phyloP scores from a whole-genome alignment of 2,329 filamentous ascomycete species.

The Harringtonia lauricola region DNA sequence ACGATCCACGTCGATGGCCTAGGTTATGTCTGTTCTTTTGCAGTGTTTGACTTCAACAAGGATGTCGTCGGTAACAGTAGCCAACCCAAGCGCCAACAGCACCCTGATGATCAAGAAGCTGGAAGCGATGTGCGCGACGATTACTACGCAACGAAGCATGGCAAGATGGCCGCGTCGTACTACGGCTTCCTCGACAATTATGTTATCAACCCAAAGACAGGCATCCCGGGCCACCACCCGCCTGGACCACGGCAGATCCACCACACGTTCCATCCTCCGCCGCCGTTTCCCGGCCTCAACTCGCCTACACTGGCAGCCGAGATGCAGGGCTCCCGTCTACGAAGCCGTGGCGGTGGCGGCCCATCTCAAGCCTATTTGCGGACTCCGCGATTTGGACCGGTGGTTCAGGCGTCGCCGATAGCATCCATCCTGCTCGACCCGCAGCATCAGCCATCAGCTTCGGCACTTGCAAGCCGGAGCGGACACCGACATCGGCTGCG shows the following conservation, averaged over 20 bases:
- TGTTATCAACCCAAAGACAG: conserved; percentile 59
- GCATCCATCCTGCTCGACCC: conserved; percentile 65
- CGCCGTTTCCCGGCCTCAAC: conserved; percentile 60
- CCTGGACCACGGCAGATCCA: conserved; percentile 48
- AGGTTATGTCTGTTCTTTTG: conserved; percentile 93
- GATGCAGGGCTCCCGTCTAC: conserved; percentile 39
- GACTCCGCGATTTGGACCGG: conserved; percentile 32
- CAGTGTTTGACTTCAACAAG: conserved; percentile 93
- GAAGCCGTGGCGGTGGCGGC: conserved; percentile 26
- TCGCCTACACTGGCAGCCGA: conserved; percentile 48
- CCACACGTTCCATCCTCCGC: conserved; percentile 68
- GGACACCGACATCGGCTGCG: conserved; percentile 32
- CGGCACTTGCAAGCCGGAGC: conserved; percentile 32
- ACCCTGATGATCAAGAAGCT: conserved; percentile 19
- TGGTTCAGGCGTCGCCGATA: conserved; percentile 48
- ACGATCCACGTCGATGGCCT: conserved; percentile 94
- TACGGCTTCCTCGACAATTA: conserved; percentile 95
- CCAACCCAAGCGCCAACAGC: conserved; percentile 19
- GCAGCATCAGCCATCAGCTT: conserved; percentile 56
- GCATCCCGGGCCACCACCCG: conserved; percentile 49
- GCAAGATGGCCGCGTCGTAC: conserved; percentile 97
- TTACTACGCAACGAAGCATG: conserved; percentile 90
- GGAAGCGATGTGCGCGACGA: conserved; percentile 68
- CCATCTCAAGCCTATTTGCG: conserved; percentile 20
- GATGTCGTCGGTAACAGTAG: conserved; percentile 33